These are phyloP conservation scores for Chrysoporthe deuterocubensis DNA, from an alignment of 2,329 filamentous ascomycete genomes.

Conservation along the genomic window DNA sequence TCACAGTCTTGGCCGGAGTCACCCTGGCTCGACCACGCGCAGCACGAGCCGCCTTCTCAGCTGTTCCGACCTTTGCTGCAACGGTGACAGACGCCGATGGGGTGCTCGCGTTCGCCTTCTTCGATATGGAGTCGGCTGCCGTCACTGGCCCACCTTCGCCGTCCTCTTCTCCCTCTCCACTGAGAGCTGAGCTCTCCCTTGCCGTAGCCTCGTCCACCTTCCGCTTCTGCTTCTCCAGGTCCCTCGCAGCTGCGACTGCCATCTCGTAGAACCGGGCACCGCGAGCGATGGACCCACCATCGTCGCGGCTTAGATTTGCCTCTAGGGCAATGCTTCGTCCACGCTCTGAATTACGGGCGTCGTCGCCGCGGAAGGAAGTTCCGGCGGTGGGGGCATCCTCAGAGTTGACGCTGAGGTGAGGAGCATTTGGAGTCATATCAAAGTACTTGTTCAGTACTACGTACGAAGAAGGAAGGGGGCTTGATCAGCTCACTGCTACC, in stretches of 20 bases:
- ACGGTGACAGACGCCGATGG: too few species aligned
- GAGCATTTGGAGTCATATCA: background rate
- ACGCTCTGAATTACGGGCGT: background rate
- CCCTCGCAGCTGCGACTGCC: background rate
- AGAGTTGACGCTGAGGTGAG: background rate
- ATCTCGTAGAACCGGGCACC: background rate
- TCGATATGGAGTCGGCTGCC: background rate
- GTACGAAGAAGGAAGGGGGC: background rate
- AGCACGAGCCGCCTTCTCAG: too few species aligned
- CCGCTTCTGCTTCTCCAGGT: background rate
- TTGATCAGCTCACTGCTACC: background rate
- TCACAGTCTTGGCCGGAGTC: too few species aligned
- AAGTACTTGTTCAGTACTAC: background rate
- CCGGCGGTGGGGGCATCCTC: too few species aligned
- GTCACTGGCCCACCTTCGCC: background rate
- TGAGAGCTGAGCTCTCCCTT: too few species aligned
- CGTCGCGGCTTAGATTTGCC: too few species aligned
- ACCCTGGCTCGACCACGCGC: too few species aligned
- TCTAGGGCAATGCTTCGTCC: background rate
- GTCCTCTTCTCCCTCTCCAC: too few species aligned
- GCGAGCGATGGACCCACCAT: background rate
- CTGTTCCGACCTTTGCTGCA: too few species aligned
- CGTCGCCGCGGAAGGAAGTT: background rate
- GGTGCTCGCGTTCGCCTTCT: background rate
- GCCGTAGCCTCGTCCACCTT: background rate